These are phyloP conservation scores for Phytopythium litorale DNA, from an alignment of 352 stramenopile species.

Conservation along the genomic window DNA sequence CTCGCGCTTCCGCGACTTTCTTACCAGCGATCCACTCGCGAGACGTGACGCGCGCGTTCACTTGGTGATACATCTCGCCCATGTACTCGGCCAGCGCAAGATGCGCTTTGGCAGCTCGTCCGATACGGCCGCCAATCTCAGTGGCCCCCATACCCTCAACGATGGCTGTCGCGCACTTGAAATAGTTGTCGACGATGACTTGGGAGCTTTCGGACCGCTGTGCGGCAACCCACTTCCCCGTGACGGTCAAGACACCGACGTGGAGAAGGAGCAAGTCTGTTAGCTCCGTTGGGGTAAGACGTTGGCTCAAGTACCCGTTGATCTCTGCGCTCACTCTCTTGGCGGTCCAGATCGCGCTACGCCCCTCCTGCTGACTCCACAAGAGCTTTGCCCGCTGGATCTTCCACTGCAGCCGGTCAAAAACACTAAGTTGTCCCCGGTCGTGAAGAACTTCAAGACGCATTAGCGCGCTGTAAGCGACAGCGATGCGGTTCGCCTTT, in stretches of 20 bases:
- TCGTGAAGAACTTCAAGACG: conserved; percentile 58
- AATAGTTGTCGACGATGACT: conserved; percentile 91
- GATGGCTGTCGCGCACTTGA: conserved; percentile 77
- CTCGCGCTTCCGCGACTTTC: conserved; percentile 59
- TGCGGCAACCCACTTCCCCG: conserved; percentile 91
- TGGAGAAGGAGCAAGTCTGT: conserved; percentile 48
- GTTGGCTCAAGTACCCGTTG: conserved; percentile 19
- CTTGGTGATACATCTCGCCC: conserved; percentile 90
- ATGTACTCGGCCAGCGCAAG: conserved; percentile 90
- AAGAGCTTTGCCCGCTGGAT: conserved; percentile 78
- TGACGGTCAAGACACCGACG: conserved; percentile 65
- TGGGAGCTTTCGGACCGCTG: conserved; percentile 90
- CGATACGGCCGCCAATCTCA: conserved; percentile 30
- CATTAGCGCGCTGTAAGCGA: conserved; percentile 60
- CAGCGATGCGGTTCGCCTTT: conserved; percentile 57
- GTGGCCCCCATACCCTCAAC: conserved; percentile 39
- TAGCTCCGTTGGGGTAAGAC: conserved; percentile 7
- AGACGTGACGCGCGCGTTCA: conserved; percentile 79
- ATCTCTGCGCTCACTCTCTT: conserved; percentile 56
- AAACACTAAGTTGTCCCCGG: conserved; percentile 21
- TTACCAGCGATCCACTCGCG: conserved; percentile 88
- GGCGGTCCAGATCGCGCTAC: conserved; percentile 70
- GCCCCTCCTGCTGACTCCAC: conserved; percentile 67
- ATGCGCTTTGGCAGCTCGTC: conserved; percentile 68
- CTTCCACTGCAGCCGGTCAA: conserved; percentile 54